Base-by-base conservation (phyloP, 176 grass and related monocot species). In the Cenchrus fungigraminus region DNA sequence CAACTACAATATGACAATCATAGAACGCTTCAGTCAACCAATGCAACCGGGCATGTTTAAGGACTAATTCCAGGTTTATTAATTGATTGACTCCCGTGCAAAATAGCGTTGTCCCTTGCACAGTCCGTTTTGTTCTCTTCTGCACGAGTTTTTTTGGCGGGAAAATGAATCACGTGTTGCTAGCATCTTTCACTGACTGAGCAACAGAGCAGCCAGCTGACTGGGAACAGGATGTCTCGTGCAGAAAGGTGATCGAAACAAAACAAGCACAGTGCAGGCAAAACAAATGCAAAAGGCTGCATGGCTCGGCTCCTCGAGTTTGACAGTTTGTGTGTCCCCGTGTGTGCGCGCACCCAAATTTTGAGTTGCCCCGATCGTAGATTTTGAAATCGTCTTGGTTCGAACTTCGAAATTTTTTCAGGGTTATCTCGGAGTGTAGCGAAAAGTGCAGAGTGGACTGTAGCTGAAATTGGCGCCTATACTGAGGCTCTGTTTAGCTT, bases 351-450 rank as follows among this genome's bases (percentile, higher is more conserved):
- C 25, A 25, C 69, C 79, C 79, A 70, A 69, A 17, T 45, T 70
- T 6, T 58, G 65, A 70, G 20, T 12, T 58, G 51, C 70, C 51
- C 34, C 51, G 6, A 3, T 9, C 50, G 25, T 17, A 50, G 79
- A 58, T 81, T 81, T 75, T 45, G 65, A 70, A 45, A 55, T 44
- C 51, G 20, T 29, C 51, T 68, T 3, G 12, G 50, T 42, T 81
- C 53, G 25, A 25, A 25, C 25, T 25, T 25, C 3, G 58, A 81
- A 6, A 59, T 57, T 70, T 55, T 55, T 12, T 8, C 37, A 4
- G 8, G 32, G 9, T 14, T 45, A 2, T 4, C 55, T 9, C 37
- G 54, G 55, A 77, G 34, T 7, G 53, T 22, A 7, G 9, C 22
- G 55, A 45, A 61, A 76, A 19, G 17, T 1, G 17, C 16, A 1